Evolutionary conservation across 768 basidiomycete genomes (phyloP).

Genomic region (Boletus subcaerulescens): DNA sequence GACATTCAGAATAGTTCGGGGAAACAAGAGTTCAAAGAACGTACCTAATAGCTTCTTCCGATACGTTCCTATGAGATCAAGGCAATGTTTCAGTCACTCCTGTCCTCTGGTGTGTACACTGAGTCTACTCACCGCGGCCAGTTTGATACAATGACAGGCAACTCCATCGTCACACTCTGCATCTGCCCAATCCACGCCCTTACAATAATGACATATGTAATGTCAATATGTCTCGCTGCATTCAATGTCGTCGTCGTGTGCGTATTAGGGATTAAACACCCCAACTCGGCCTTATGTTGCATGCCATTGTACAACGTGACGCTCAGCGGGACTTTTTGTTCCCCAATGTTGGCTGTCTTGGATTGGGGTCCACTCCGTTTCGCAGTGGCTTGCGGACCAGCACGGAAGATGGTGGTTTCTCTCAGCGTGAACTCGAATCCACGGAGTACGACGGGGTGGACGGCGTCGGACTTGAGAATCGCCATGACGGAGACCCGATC

Average conservation of each 20-base stretch:
- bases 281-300: conserved; percentile 70
- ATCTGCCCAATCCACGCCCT: conserved; percentile 75
- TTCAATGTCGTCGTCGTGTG: conserved; percentile 82
- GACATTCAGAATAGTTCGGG: not conserved
- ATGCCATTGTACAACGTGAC: conserved; percentile 71
- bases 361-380: conserved; percentile 61
- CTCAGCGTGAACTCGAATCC: conserved; percentile 80
- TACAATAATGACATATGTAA: conserved; percentile 74
- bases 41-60: conserved; percentile 63
- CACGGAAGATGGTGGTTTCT: conserved; percentile 75
- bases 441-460: conserved; percentile 69
- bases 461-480: conserved; percentile 65
- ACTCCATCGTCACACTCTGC: conserved; percentile 61
- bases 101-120: not conserved
- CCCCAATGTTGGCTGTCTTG: conserved; percentile 54
- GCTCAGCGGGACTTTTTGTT: conserved; percentile 71
- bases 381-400: conserved; percentile 45
- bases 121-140: conserved; percentile 67
- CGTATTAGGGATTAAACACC: conserved; percentile 62
- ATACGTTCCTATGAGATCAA: conserved; percentile 52
- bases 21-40: not conserved
- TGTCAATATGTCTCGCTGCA: conserved; percentile 80
- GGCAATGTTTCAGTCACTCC: not conserved
- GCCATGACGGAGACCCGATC: conserved; percentile 75
- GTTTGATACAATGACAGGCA: conserved; percentile 80